These are phyloP conservation scores for Sporothrix protearum DNA, from an alignment of 2,329 filamentous ascomycete species.

Conservation along the genomic window DNA sequence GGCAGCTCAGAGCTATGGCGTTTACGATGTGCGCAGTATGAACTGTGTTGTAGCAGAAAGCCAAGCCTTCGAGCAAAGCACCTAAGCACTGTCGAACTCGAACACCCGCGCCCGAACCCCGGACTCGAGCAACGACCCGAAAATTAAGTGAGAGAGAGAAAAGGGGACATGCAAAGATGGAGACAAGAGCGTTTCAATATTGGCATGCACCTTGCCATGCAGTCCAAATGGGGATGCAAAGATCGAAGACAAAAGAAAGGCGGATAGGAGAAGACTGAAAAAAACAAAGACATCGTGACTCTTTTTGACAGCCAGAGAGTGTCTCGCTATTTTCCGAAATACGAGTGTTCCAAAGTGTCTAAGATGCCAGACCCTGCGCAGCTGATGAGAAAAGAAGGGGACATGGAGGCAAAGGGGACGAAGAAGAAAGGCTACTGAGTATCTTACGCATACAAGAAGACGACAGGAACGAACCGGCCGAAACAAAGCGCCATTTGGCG, in stretches of 20 bases:
- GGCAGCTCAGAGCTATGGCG: too few species aligned
- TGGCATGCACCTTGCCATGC: conserved; percentile 1
- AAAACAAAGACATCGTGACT: neutral
- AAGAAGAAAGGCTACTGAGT: neutral
- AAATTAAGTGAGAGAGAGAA: too few species aligned
- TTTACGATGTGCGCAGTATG: too few species aligned
- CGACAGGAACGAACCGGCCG: conserved; percentile 9
- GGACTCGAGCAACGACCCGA: neutral
- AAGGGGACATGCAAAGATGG: neutral
- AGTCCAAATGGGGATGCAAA: neutral
- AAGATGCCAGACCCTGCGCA: neutral
- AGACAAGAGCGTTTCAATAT: conserved; percentile 11
- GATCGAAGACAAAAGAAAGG: neutral
- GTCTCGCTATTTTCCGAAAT: conserved; percentile 9
- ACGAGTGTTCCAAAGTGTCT: conserved; percentile 7
- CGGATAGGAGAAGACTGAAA: neutral
- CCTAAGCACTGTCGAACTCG: neutral
- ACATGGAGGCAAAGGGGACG: neutral
- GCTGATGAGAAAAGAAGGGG: neutral
- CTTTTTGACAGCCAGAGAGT: neutral
- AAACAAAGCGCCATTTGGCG: neutral
- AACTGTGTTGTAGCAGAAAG: too few species aligned
- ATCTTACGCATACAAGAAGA: too few species aligned
- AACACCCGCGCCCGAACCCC: neutral
- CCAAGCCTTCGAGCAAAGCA: neutral